These are phyloP conservation scores for Xylaria nigripes DNA, from an alignment of 495 filamentous ascomycete genomes.

Conservation along the genomic window DNA sequence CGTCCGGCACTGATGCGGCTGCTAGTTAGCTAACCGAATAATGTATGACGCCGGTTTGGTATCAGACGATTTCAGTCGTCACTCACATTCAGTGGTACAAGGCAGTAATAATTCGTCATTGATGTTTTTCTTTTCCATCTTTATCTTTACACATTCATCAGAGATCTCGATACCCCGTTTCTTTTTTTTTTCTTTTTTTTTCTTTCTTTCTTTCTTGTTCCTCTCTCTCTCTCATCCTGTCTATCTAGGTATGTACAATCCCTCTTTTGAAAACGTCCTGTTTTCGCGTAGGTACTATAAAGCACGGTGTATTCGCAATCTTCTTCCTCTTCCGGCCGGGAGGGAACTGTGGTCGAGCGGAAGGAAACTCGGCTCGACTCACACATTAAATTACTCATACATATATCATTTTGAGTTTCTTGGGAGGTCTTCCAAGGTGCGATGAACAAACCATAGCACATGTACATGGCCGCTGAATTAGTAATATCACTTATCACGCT, in stretches of 20 bases:
- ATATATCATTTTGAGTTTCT: no score
- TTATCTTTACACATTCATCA: background rate
- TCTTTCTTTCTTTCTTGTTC: background rate
- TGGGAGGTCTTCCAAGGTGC: no score
- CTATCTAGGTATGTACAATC: no score
- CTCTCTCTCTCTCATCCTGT: background rate
- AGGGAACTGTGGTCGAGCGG: no score
- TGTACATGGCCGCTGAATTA: no score
- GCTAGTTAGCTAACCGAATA: background rate
- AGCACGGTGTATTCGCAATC: no score
- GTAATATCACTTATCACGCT: background rate
- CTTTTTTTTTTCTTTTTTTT: background rate
- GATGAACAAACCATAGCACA: no score
- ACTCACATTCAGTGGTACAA: background rate
- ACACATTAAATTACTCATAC: no score
- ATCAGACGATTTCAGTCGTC: background rate
- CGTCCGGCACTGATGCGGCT: background rate
- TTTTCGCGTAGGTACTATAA: no score
- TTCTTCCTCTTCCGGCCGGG: no score
- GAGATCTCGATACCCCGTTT: conserved; percentile 5
- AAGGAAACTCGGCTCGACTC: no score
- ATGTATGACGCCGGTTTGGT: background rate
- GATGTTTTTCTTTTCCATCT: background rate
- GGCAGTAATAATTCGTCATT: background rate
- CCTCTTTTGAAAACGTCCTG: no score